Conservation (phyloP, 2,329 filamentous ascomycete genomes). For the Pseudogymnoascus sp. region DNA sequence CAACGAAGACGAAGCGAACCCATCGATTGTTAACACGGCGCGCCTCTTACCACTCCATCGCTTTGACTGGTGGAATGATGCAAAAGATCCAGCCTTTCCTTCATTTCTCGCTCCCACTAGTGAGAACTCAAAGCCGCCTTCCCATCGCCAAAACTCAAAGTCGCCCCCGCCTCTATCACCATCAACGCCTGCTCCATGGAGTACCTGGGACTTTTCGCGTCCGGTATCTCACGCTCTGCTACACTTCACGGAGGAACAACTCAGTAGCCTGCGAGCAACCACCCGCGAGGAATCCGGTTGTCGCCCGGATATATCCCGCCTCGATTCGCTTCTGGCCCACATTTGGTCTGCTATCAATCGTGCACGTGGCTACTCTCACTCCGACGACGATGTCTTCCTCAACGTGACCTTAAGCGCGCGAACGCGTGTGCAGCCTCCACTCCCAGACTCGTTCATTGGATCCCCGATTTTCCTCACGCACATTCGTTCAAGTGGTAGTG, state of each 20-base stretch:
- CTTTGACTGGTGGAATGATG: conserved; percentile 36
- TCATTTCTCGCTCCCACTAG: not conserved
- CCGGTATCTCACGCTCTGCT: conserved; percentile 29
- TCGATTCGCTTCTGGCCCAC: conserved; percentile 39
- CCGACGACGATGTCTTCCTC: conserved; percentile 30
- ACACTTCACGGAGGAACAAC: conserved; percentile 31
- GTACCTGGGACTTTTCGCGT: conserved; percentile 32
- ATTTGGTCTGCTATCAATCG: conserved; percentile 38
- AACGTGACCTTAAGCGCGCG: conserved; percentile 36
- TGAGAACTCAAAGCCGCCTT: not conserved
- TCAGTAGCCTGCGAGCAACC: conserved; percentile 19
- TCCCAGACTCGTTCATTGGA: conserved; percentile 35
- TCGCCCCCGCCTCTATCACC: conserved; percentile 22
- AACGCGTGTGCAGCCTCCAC: conserved; percentile 30
- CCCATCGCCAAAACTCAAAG: not conserved
- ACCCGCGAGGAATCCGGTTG: conserved; percentile 30
- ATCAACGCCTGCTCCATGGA: conserved; percentile 32
- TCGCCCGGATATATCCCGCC: not conserved
- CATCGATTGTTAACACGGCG: conserved; percentile 25
- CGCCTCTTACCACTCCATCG: conserved; percentile 36
- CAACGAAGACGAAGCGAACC: conserved; percentile 20
- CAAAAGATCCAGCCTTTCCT: conserved; percentile 10
- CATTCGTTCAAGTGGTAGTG: conserved; percentile 22
- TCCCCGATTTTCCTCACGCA: conserved; percentile 37
- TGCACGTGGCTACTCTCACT: conserved; percentile 27